These are phyloP conservation scores for Nemania diffusa DNA, from an alignment of 2,329 filamentous ascomycete species.

Conservation along the genomic window DNA sequence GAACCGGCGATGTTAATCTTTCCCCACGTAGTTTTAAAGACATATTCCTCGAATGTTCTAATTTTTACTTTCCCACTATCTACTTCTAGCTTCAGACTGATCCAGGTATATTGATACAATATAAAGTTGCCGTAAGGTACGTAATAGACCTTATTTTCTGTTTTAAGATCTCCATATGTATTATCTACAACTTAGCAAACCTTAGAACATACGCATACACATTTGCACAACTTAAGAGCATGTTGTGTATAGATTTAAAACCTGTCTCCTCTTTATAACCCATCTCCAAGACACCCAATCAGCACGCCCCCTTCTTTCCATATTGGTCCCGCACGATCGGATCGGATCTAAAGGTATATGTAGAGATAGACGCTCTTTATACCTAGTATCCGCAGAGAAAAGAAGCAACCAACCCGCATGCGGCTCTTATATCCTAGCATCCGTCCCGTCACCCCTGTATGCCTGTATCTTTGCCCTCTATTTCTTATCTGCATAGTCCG, in stretches of 20 bases:
- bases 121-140: too few species aligned
- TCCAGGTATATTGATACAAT: too few species aligned
- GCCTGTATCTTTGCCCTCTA: constrained; percentile 9
- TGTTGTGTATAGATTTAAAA: constrained; percentile 2
- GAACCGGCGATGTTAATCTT: constrained; percentile 19
- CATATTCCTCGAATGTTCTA: constrained; percentile 3
- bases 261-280: neutral
- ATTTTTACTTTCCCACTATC: neutral
- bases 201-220: neutral
- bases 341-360: constrained; percentile 5
- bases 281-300: constrained; percentile 8
- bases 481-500: constrained; percentile 22
- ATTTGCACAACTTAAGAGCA: neutral
- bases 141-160: too few species aligned
- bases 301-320: neutral
- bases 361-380: constrained; percentile 13
- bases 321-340: constrained; percentile 1
- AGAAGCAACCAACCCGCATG: constrained; percentile 25
- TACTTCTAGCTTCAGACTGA: too few species aligned
- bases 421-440: constrained; percentile 30
- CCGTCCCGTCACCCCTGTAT: constrained; percentile 18
- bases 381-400: constrained; percentile 10
- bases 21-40: neutral
- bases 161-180: too few species aligned
- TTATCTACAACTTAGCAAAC: too few species aligned